phyloP scores from a whole-genome alignment of 306 rosid genomes.

The Cajanus cajan region DNA sequence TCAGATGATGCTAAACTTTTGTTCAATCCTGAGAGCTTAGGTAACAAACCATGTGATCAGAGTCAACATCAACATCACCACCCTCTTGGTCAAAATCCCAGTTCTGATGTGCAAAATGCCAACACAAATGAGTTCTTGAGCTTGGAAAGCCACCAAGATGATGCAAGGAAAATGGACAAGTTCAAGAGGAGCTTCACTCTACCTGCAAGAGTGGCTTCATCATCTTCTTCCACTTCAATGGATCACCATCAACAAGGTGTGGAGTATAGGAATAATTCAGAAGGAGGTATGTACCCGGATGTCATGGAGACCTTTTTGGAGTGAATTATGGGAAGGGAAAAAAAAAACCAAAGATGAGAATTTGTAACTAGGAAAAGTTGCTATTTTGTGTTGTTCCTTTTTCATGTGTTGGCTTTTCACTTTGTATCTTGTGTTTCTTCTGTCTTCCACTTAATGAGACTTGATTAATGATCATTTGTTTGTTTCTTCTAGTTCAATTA shows the following conservation, averaged over 20 bases:
- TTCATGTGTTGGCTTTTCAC: slow-evolving; percentile 44
- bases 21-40: slow-evolving; percentile 71
- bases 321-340: slow-evolving; percentile 39
- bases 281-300: slow-evolving; percentile 76
- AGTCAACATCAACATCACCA: slow-evolving; percentile 43
- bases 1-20: slow-evolving; percentile 75
- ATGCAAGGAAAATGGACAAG: slow-evolving; percentile 71
- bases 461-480: slow-evolving; percentile 47
- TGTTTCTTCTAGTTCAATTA: slow-evolving; percentile 45
- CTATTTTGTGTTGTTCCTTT: slow-evolving; percentile 35
- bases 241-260: slow-evolving; percentile 63
- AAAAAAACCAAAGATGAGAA: slow-evolving; percentile 34
- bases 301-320: slow-evolving; percentile 92
- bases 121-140: slow-evolving; percentile 82
- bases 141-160: slow-evolving; percentile 70
- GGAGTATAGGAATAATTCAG: slow-evolving; percentile 71
- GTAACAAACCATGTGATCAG: slow-evolving; percentile 51
- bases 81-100: slow-evolving; percentile 34
- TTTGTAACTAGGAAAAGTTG: slow-evolving; percentile 64
- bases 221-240: slow-evolving; percentile 84
- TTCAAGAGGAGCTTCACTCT: slow-evolving; percentile 82
- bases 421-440: slow-evolving; percentile 47
- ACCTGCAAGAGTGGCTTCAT: slow-evolving; percentile 78
- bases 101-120: slow-evolving; percentile 52
- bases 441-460: slow-evolving; percentile 44